A percentile compares a stretch with the other conserved stretches of the same genome.
phyloP scores from a whole-genome alignment of 345 rosid genomes.

The Lumnitzera racemosa region DNA sequence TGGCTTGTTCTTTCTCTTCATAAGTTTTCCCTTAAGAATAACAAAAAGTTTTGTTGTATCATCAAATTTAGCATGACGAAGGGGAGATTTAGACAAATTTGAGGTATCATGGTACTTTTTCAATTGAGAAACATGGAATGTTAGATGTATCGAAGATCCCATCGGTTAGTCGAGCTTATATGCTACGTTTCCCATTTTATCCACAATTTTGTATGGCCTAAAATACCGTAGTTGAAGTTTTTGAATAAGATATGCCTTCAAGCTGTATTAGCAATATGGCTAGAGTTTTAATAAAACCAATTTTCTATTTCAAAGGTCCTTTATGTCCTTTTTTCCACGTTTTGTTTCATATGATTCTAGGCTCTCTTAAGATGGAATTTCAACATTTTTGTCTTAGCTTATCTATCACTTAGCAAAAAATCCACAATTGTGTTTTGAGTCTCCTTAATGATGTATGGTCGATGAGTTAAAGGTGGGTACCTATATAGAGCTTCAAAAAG shows the following conservation, averaged over 20 bases:
- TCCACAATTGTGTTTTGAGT: background rate
- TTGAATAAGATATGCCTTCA: background rate
- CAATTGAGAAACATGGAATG: background rate
- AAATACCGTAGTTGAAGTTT: background rate
- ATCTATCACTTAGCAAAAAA: background rate
- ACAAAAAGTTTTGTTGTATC: no score
- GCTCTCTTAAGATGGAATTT: background rate
- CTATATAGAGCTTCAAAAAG: conserved; percentile 4
- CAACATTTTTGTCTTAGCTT: background rate
- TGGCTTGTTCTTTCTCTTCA: no score
- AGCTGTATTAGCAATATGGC: background rate
- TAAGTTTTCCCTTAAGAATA: no score
- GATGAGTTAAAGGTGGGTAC: background rate
- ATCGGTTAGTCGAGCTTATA: background rate
- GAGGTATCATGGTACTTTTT: no score
- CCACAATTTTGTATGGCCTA: background rate
- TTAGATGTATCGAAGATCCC: background rate
- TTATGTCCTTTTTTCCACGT: background rate
- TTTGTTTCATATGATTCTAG: background rate
- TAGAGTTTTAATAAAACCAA: conserved; percentile 1
- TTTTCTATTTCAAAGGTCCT: background rate
- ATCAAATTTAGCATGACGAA: no score
- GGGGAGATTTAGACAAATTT: no score
- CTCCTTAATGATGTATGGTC: background rate
- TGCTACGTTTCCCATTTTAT: background rate